A percentile compares a stretch with the other conserved stretches of the same genome.
phyloP scores from a whole-genome alignment of 352 stramenopile species.

The Globisporangium rhizosaccharum region DNA sequence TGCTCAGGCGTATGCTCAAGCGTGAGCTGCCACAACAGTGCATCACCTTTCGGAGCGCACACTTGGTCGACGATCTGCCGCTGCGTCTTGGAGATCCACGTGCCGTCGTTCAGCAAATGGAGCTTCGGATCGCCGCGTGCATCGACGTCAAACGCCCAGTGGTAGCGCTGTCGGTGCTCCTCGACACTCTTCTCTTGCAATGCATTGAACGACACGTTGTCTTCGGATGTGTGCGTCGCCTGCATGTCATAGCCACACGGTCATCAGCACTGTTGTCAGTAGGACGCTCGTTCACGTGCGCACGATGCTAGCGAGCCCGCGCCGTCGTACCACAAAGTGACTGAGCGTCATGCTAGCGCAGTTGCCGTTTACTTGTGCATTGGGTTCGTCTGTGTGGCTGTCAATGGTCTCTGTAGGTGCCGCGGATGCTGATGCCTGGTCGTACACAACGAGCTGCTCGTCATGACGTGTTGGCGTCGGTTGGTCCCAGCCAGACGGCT shows the following conservation, averaged over 20 bases:
- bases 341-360: constrained; percentile 47
- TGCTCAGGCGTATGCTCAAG: too few relatives aligned
- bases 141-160: constrained; percentile 74
- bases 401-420: neutral
- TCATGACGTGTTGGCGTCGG: constrained; percentile 27
- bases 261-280: neutral
- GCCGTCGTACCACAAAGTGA: constrained; percentile 51
- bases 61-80: constrained; percentile 53
- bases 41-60: constrained; percentile 47
- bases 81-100: constrained; percentile 68
- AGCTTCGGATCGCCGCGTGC: constrained; percentile 56
- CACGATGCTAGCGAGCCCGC: neutral
- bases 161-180: constrained; percentile 60
- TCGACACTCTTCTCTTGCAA: constrained; percentile 68
- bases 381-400: constrained; percentile 1
- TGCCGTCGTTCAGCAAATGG: constrained; percentile 60
- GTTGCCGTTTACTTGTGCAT: neutral
- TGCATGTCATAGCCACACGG: constrained; percentile 4
- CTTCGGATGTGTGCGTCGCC: constrained; percentile 80
- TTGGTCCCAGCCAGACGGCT: constrained; percentile 51
- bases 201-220: constrained; percentile 76
- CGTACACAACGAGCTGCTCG: constrained; percentile 3
- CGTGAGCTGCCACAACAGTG: neutral
- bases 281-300: neutral
- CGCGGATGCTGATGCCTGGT: neutral